Evolutionary conservation across 306 rosid species (phyloP), one percentile per base, ranked within the genome.

Genomic region (Medicago arabica): DNA sequence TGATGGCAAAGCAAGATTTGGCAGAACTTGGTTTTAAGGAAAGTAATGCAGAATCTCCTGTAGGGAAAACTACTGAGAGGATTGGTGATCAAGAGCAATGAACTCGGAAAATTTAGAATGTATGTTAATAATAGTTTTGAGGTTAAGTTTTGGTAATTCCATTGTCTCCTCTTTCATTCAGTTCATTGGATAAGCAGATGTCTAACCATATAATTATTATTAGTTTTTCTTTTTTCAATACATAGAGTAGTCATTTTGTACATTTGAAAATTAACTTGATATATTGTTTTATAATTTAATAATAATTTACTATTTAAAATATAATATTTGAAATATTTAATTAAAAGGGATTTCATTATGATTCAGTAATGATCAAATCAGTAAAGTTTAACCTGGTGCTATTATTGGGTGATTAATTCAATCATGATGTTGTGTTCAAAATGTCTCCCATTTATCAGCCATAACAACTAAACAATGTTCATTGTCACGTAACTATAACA

Each of bases 1-100:
- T 92, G 86, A 95, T 95, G 99, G 99, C 99, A 39, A 92, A 92
- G 69, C 99, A 95, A 81, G 97, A 92, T 88, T 80, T 95, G 90
- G 75, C 89, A 14, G 97, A 95, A 82, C 97, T 95, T 71, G 99
- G 99, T 78, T 95, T 95, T 73, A 85, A 77, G 80, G 78, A 14
- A 72, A 55, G 13, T 57, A 80, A 50, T 55, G 80, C 25, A 65
- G 81, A 72, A 80, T 43, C 84, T 68, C 74, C 72, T 57, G 74
- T 50, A 28, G 90, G 74, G 59, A 78, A 74, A 57, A 74, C 31
- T 34, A 31, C 75, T 0, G 78, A 88, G 62, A 85, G 80, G 69
- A 79, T 90, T 67, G 83, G 76, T 70, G 76, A 70, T 69, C 59
- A 31, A 77, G 55, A 71, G 28, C 76, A 58, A 72, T 9, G 43